Evolutionary conservation across 2,329 filamentous ascomycete species (phyloP), one percentile per base, ranked within the genome.

Genomic region (Fusarium brachygibbosum): DNA sequence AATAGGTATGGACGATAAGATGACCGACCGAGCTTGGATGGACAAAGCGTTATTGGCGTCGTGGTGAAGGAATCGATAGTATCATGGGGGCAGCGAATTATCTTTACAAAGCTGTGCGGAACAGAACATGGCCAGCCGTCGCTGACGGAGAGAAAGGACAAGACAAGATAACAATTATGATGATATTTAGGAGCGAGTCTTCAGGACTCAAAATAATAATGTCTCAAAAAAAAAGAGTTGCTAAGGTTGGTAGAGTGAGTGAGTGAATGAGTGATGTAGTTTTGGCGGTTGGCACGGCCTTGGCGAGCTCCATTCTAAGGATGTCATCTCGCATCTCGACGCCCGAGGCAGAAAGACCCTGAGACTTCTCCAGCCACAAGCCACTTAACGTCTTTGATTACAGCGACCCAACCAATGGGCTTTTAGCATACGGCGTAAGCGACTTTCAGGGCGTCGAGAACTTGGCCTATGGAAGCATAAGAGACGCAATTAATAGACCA

Each of bases 241-340:
- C 34, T 59, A 32, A 38, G 23, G 17, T 38, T 37, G 32, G 32
- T 38, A 37, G 46, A 51, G 48, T 59, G 40, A 48, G n/a, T n/a
- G n/a, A n/a, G n/a, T n/a, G n/a, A n/a, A 35, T 50, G 59, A 35
- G 49, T 68, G 65, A 68, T 68, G 63, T 49, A 53, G 51, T 57
- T 37, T 58, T 34, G 54, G 58, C 54, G 58, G 63, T 68, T 73
- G 70, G 55, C 60, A 67, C 70, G 68, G 70, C 54, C 65, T 73
- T 63, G 69, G 70, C 72, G 66, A 60, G 50, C 56, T 53, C 56
- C 44, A 54, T 54, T 46, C 42, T 40, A 35, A 35, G 58, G 51
- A 63, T 74, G 73, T 75, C 74, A 75, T 75, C 69, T 74, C 72
- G 71, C 74, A 74, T 70, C 21, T 50, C 17, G 46, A 50, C 46